Evolutionary conservation across 140 eudicot genomes (phyloP).

Genomic region (Senecio squalidus): DNA sequence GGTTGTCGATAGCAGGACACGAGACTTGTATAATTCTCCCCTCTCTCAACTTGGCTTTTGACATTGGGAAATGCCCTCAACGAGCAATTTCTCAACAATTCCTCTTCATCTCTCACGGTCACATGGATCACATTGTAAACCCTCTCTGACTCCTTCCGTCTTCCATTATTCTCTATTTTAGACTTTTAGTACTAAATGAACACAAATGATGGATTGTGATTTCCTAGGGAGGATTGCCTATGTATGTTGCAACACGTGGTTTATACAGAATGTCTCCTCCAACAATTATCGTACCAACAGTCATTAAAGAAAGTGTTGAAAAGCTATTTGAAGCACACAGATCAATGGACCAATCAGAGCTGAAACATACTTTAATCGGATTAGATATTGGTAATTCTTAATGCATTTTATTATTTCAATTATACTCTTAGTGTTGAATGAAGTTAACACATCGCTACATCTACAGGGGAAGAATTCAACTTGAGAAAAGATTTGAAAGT

Average conservation of each 20-base stretch:
- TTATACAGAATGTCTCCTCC: constrained; percentile 84
- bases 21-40: constrained; percentile 88
- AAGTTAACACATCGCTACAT: constrained; percentile 4
- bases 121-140: constrained; percentile 94
- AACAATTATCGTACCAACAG: constrained; percentile 75
- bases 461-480: constrained; percentile 73
- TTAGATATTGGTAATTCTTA: constrained; percentile 66
- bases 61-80: constrained; percentile 94
- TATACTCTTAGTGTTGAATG: not conserved
- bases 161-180: not conserved
- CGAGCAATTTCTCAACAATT: constrained; percentile 86
- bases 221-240: constrained; percentile 82
- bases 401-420: not conserved
- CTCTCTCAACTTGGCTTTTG: constrained; percentile 67
- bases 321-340: constrained; percentile 81
- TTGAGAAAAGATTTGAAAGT: constrained; percentile 81
- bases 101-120: constrained; percentile 93
- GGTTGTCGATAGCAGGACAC: constrained; percentile 94
- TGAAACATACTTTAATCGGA: constrained; percentile 68
- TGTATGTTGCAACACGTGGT: constrained; percentile 99
- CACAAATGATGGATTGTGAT: not conserved
- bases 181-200: not conserved
- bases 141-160: not conserved
- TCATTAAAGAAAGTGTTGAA: constrained; percentile 65
- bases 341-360: constrained; percentile 80